These are phyloP conservation scores for Arxiozyma slooffiae DNA, from an alignment of 1,139 yeast genomes.

Conservation along the genomic window DNA sequence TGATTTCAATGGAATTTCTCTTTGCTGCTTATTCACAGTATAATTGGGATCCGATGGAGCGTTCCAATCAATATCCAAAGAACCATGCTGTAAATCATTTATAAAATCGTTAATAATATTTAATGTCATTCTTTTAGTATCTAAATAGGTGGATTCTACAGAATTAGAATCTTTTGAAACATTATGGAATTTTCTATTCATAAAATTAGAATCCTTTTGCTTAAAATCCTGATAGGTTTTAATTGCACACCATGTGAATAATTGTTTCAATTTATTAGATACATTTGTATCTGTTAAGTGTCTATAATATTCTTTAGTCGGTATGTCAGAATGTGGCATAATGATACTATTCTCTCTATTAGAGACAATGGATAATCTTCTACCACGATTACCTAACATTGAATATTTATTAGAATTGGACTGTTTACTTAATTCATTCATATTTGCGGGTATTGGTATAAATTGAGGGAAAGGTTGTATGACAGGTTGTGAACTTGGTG, in stretches of 20 bases:
- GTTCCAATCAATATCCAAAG: constrained; percentile 26
- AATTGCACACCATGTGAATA: constrained; percentile 28
- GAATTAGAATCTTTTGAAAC: constrained; percentile 2
- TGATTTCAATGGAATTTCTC: constrained; percentile 2
- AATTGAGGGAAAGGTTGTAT: constrained; percentile 9
- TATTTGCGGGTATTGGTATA: constrained; percentile 3
- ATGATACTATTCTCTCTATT: constrained; percentile 18
- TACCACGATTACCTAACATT: constrained; percentile 20
- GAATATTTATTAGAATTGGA: constrained; percentile 13
- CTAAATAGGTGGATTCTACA: constrained; percentile 7
- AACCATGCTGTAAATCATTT: constrained; percentile 24
- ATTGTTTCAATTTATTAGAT: constrained; percentile 23
- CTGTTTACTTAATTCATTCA: constrained; percentile 1
- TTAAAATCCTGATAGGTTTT: constrained; percentile 17
- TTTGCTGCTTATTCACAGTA: neutral
- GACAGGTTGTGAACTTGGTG: constrained; percentile 16
- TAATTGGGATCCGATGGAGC: constrained; percentile 7
- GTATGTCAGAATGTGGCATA: constrained; percentile 29
- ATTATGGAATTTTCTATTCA: constrained; percentile 2
- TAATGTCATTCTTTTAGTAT: constrained; percentile 20
- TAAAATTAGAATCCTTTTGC: neutral
- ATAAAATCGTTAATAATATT: constrained; percentile 25
- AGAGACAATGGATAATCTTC: constrained; percentile 21
- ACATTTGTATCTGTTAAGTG: constrained; percentile 27
- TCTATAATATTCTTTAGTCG: constrained; percentile 27